Conservation (phyloP, 371 early-diverging fungal species). For the Mucor ambiguus region DNA sequence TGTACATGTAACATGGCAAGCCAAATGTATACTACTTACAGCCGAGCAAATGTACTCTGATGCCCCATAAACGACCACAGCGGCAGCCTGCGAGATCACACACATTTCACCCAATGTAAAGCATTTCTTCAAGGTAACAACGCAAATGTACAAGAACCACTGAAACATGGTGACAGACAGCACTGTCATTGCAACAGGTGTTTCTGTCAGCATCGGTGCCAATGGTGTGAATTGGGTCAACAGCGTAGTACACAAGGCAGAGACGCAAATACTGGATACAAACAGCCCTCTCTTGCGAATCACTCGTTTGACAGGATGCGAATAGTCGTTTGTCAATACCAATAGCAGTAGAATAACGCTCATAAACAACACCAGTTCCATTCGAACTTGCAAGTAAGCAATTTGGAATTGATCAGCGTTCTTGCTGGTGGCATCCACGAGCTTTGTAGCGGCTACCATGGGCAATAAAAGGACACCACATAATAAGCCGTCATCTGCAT, state of each 20-base stretch:
- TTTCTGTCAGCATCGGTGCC: slow-evolving; percentile 27
- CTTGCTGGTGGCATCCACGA: slow-evolving; percentile 25
- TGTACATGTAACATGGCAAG: no score
- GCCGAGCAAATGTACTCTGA: slow-evolving; percentile 33
- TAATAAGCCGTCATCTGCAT: slow-evolving; percentile 50
- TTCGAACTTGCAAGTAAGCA: slow-evolving; percentile 33
- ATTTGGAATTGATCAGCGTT: slow-evolving; percentile 19
- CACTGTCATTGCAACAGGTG: slow-evolving; percentile 33
- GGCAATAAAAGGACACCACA: slow-evolving; percentile 46
- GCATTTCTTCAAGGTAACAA: slow-evolving; percentile 47
- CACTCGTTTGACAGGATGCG: slow-evolving; percentile 37
- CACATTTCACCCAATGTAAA: slow-evolving; percentile 76
- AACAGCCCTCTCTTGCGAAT: slow-evolving; percentile 47
- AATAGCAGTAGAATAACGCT: slow-evolving; percentile 31
- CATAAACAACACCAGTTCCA: slow-evolving; percentile 43
- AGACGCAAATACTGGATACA: slow-evolving; percentile 36
- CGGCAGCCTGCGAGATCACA: slow-evolving; percentile 61
- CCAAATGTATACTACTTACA: slow-evolving; percentile 22
- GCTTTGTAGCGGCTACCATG: slow-evolving; percentile 45
- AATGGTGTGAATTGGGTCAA: slow-evolving; percentile 29
- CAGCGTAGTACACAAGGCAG: slow-evolving; percentile 32
- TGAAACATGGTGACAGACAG: slow-evolving; percentile 39
- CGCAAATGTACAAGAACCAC: slow-evolving; percentile 48
- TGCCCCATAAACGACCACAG: slow-evolving; percentile 50
- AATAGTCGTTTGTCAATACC: slow-evolving; percentile 30